Evolutionary conservation across 306 rosid species (phyloP).

Genomic region (Casuarina cunninghamiana): DNA sequence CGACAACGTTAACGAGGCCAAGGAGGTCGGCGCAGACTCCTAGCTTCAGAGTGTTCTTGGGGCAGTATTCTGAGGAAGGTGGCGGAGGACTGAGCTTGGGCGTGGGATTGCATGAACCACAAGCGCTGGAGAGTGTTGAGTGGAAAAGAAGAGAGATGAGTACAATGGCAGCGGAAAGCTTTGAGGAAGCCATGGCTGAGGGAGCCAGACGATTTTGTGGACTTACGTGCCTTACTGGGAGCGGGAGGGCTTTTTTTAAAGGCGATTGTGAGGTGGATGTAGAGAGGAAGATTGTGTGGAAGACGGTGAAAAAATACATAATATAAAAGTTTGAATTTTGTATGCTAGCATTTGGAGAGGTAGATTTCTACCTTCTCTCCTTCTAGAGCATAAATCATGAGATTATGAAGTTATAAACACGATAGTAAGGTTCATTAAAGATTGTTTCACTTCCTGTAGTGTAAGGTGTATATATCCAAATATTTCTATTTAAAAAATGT

Average conservation of each 20-base stretch:
- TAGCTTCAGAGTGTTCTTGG: conserved; percentile 62
- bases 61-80: conserved; percentile 36
- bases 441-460: no score
- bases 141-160: conserved; percentile 48
- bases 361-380: conserved; percentile 10
- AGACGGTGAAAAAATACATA: conserved; percentile 39
- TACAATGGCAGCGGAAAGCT: conserved; percentile 40
- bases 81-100: conserved; percentile 16
- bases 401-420: no score
- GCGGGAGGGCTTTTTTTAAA: conserved; percentile 32
- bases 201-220: conserved; percentile 1
- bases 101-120: conserved; percentile 23
- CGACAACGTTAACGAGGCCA: conserved; percentile 39
- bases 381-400: not conserved
- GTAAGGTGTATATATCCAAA: no score
- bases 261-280: conserved; percentile 38
- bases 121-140: conserved; percentile 46
- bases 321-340: conserved; percentile 41
- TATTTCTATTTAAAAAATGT: no score
- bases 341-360: conserved; percentile 28
- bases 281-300: conserved; percentile 46
- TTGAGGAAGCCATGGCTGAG: conserved; percentile 48
- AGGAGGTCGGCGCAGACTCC: conserved; percentile 64
- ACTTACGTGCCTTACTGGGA: conserved; percentile 10
- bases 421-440: no score